phyloP scores from a whole-genome alignment of 306 rosid species.

The Fagus crenata region DNA sequence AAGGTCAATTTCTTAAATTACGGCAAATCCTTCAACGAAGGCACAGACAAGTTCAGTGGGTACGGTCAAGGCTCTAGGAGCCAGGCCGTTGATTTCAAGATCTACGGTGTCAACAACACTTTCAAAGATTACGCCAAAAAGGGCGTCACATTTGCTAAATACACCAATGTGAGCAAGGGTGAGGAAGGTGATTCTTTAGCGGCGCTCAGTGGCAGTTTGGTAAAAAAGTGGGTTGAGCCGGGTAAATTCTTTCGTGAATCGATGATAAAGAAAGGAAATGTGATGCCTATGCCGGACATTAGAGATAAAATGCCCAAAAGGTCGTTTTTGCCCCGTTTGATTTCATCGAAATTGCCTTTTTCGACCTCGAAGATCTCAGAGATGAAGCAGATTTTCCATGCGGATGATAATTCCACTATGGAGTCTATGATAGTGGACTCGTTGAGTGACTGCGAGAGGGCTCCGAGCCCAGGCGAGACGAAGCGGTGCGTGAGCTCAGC shows the following conservation, averaged over 20 bases:
- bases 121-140: conserved; percentile 78
- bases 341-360: conserved; percentile 78
- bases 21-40: conserved; percentile 81
- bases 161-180: conserved; percentile 49
- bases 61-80: conserved; percentile 51
- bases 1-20: conserved; percentile 63
- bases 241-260: conserved; percentile 90
- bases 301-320: conserved; percentile 86
- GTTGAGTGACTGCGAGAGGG: conserved; percentile 74
- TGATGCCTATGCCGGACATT: conserved; percentile 87
- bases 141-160: conserved; percentile 40
- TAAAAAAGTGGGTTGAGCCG: conserved; percentile 81
- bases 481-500: conserved; percentile 83
- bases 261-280: conserved; percentile 65
- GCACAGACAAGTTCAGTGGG: conserved; percentile 70
- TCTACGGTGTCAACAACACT: conserved; percentile 76
- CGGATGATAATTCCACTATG: conserved; percentile 75
- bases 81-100: conserved; percentile 54
- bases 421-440: conserved; percentile 65
- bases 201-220: conserved; percentile 57
- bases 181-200: not conserved
- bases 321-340: conserved; percentile 84
- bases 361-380: conserved; percentile 56
- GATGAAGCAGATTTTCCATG: conserved; percentile 66
- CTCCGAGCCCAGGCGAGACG: conserved; percentile 69